phyloP scores from a whole-genome alignment of 805 yeast species.

The Yamadazyma ubonensis region DNA sequence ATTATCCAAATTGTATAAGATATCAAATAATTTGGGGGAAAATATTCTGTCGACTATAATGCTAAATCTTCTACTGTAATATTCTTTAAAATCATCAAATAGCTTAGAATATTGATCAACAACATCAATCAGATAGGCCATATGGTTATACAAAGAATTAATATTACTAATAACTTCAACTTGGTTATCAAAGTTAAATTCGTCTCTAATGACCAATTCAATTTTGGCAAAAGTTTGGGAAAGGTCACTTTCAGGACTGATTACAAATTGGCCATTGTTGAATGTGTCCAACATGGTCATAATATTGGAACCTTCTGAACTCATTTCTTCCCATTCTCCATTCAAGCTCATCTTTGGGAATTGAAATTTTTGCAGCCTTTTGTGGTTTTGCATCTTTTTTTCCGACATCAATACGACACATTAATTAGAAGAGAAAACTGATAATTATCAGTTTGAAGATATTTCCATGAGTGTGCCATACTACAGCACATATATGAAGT shows the following conservation, averaged over 20 bases:
- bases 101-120: conserved; percentile 9
- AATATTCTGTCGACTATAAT: conserved; percentile 8
- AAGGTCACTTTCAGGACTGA: conserved; percentile 15
- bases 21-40: conserved; percentile 3
- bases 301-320: conserved; percentile 16
- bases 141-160: conserved; percentile 10
- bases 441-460: too few species aligned
- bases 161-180: background rate
- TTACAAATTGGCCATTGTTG: conserved; percentile 5
- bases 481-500: too few species aligned
- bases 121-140: conserved; percentile 13
- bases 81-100: conserved; percentile 11
- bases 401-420: too few species aligned
- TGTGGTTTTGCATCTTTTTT: too few species aligned
- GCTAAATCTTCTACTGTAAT: conserved; percentile 3
- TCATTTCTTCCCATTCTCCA: conserved; percentile 9
- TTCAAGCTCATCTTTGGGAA: background rate
- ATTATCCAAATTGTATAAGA: conserved; percentile 8
- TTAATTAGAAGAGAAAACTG: too few species aligned
- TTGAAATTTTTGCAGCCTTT: conserved; percentile 13
- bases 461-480: too few species aligned
- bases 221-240: conserved; percentile 20
- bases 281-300: conserved; percentile 12
- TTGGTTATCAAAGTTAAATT: conserved; percentile 6
- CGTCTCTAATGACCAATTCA: conserved; percentile 14